These are phyloP conservation scores for Mycena rosella DNA, from an alignment of 768 basidiomycete species.

Conservation along the genomic window DNA sequence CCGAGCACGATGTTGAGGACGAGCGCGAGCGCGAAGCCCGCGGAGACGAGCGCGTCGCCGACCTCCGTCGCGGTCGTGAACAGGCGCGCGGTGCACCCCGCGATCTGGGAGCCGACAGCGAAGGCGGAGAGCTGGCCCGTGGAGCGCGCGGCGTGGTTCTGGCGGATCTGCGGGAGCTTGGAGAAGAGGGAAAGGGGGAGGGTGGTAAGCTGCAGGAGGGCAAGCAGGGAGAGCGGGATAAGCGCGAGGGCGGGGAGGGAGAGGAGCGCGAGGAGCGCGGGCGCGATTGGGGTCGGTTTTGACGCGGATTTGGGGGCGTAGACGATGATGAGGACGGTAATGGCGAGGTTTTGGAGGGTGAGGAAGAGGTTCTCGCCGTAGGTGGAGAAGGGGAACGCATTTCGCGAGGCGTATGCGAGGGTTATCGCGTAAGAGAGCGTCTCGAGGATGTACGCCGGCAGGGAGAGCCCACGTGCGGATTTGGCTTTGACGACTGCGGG, in stretches of 20 bases:
- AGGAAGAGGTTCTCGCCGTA: constrained; percentile 99
- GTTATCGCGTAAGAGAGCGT: constrained; percentile 93
- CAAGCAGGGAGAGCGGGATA: constrained; percentile 52
- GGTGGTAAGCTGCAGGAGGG: constrained; percentile 84
- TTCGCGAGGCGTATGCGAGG: constrained; percentile 86
- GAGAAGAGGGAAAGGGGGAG: constrained; percentile 93
- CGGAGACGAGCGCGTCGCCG: constrained; percentile 81
- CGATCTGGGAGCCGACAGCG: constrained; percentile 89
- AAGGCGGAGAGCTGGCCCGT: constrained; percentile 97
- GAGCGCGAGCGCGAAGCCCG: constrained; percentile 88
- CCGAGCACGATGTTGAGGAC: constrained; percentile 88
- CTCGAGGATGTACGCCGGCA: constrained; percentile 90
- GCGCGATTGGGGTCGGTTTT: constrained; percentile 44
- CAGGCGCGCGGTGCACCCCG: constrained; percentile 90
- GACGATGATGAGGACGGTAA: constrained; percentile 88
- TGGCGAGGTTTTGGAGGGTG: constrained; percentile 87
- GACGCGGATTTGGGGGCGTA: constrained; percentile 59
- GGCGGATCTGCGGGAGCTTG: constrained; percentile 93
- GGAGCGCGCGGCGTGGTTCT: constrained; percentile 79
- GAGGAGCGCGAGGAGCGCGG: constrained; percentile 55
- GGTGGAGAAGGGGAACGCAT: constrained; percentile 93
- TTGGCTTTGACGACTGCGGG: constrained; percentile 73
- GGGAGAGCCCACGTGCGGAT: constrained; percentile 89
- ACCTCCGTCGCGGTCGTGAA: constrained; percentile 96
- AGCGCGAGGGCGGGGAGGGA: constrained; percentile 55